Evolutionary conservation across 345 rosid genomes (phyloP).

Genomic region (Trapa incisa): DNA sequence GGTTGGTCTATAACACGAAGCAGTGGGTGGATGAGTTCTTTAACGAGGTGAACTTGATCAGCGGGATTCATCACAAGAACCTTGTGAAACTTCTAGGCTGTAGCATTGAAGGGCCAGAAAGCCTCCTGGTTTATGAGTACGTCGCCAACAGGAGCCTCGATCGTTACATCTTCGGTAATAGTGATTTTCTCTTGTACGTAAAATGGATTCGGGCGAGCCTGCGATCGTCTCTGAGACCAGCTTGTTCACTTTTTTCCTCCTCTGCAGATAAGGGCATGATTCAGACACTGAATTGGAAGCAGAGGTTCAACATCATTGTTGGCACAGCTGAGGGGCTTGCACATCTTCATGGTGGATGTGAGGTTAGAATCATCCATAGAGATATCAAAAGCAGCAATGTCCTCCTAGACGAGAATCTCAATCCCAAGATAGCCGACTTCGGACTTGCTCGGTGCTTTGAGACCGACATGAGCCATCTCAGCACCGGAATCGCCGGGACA

Average conservation of each 20-base stretch:
- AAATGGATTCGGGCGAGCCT: no score
- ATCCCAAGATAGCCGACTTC: constrained; percentile 15
- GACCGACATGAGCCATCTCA: constrained; percentile 10
- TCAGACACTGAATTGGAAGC: constrained; percentile 8
- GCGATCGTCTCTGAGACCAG: no score
- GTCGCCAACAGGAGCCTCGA: constrained; percentile 17
- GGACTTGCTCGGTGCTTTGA: constrained; percentile 16
- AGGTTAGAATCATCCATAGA: constrained; percentile 12
- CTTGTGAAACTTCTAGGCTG: constrained; percentile 18
- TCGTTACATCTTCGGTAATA: constrained; percentile 8
- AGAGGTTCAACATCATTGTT: constrained; percentile 6
- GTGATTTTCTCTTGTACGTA: neutral
- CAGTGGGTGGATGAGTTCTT: constrained; percentile 22
- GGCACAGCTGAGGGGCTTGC: constrained; percentile 19
- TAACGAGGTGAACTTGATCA: constrained; percentile 17
- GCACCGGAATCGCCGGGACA: constrained; percentile 18
- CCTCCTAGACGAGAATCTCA: constrained; percentile 13
- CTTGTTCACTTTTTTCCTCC: neutral
- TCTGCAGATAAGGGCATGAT: neutral
- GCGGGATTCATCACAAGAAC: constrained; percentile 20
- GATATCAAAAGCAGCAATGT: constrained; percentile 16
- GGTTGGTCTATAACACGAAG: constrained; percentile 14
- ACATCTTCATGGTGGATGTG: constrained; percentile 12
- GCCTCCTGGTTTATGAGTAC: constrained; percentile 18
- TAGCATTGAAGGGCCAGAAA: constrained; percentile 19